Conservation (phyloP, 768 basidiomycete genomes). For the Phylloporus sp. region DNA sequence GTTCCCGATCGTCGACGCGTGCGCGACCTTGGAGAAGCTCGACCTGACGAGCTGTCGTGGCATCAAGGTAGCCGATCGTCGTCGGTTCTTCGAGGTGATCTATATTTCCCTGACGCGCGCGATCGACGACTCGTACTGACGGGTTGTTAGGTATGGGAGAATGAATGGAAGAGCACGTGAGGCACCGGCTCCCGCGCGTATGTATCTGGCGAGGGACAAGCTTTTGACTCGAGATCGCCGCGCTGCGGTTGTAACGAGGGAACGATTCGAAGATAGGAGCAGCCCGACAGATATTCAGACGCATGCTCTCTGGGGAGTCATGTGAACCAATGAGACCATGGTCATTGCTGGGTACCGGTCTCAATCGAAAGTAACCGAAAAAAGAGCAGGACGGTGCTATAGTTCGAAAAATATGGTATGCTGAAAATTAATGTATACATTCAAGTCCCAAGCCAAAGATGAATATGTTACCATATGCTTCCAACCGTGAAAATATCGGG, state of each 20-base stretch:
- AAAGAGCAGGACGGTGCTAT: neutral
- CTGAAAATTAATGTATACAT: neutral
- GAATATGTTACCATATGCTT: too few species aligned
- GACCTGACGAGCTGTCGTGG: slow-evolving; percentile 67
- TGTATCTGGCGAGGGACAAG: too few species aligned
- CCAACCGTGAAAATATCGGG: too few species aligned
- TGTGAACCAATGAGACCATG: too few species aligned
- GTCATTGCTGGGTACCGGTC: too few species aligned
- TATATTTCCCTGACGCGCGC: slow-evolving; percentile 6
- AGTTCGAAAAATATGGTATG: neutral
- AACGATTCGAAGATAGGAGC: too few species aligned
- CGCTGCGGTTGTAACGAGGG: too few species aligned
- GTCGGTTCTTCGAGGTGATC: slow-evolving; percentile 59
- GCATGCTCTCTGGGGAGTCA: too few species aligned
- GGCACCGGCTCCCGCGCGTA: neutral
- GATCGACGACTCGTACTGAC: neutral
- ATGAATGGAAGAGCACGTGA: slow-evolving; percentile 9
- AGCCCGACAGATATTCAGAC: too few species aligned
- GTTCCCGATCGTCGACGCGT: slow-evolving; percentile 54
- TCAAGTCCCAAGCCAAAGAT: too few species aligned
- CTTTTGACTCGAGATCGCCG: too few species aligned
- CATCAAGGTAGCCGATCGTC: slow-evolving; percentile 51
- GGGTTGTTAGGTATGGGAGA: slow-evolving; percentile 24
- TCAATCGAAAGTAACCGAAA: neutral
- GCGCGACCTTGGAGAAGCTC: slow-evolving; percentile 45